Conservation (phyloP, 495 filamentous ascomycete species). For the Penicillium coffeae region DNA sequence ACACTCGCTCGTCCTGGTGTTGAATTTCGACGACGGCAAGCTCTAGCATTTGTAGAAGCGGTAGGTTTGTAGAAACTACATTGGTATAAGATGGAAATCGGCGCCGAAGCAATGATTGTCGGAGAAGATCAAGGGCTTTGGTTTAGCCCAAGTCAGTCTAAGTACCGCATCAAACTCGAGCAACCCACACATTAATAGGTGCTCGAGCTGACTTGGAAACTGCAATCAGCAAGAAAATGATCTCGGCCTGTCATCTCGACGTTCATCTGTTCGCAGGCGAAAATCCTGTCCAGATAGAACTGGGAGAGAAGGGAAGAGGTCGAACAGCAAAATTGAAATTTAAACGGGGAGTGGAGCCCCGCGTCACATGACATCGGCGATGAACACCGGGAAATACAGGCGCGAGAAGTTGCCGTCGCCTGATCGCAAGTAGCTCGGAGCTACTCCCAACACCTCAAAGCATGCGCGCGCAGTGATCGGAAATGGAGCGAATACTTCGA, state of each 20-base stretch:
- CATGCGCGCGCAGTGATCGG: slow-evolving; percentile 2
- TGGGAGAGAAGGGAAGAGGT: slow-evolving; percentile 9
- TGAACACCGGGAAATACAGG: neutral
- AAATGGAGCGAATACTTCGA: slow-evolving; percentile 34
- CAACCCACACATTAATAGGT: slow-evolving; percentile 21
- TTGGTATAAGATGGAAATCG: neutral
- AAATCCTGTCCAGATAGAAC: slow-evolving; percentile 40
- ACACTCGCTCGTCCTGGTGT: slow-evolving; percentile 58
- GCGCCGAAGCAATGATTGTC: neutral
- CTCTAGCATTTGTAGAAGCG: slow-evolving; percentile 65
- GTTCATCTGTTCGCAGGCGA: too few relatives aligned
- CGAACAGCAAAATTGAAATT: slow-evolving; percentile 2
- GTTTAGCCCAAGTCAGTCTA: too few relatives aligned
- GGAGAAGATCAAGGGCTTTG: neutral
- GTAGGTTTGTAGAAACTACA: neutral
- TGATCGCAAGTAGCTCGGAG: neutral
- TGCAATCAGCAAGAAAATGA: neutral
- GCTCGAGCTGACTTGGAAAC: neutral
- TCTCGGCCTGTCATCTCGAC: neutral
- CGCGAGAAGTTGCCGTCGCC: neutral
- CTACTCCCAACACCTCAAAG: slow-evolving; percentile 5
- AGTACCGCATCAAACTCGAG: too few relatives aligned
- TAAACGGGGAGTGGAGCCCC: neutral
- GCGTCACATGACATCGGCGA: slow-evolving; percentile 3
- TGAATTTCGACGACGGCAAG: slow-evolving; percentile 55